phyloP scores from a whole-genome alignment of 176 grass and related monocot genomes.

The Miscanthus lutarioriparius region DNA sequence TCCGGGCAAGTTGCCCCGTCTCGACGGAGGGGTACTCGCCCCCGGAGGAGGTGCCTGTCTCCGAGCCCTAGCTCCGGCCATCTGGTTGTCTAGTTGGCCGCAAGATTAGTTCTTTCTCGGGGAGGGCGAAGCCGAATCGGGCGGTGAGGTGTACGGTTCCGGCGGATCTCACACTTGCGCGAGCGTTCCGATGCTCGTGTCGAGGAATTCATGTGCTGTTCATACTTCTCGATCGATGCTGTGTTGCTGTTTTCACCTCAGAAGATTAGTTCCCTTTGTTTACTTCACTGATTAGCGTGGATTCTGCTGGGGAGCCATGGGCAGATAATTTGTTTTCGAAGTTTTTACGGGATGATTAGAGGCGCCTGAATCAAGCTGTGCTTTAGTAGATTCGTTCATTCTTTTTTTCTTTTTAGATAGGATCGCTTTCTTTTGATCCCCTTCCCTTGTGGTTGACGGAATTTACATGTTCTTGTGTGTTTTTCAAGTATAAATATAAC shows the following conservation, averaged over 20 bases:
- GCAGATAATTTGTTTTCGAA: not conserved
- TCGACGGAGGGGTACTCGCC: conserved; percentile 28
- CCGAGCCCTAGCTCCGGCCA: not conserved
- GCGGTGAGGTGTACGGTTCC: not conserved
- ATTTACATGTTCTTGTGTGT: not conserved
- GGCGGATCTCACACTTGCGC: conserved; percentile 18
- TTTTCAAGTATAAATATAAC: not conserved
- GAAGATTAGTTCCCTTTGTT: not conserved
- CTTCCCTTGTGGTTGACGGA: not conserved
- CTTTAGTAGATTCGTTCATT: not conserved
- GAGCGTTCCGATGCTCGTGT: not conserved
- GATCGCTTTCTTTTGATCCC: not conserved
- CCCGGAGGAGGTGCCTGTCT: conserved; percentile 41
- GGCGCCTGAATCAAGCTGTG: not conserved
- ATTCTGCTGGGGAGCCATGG: not conserved
- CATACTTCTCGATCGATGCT: not conserved
- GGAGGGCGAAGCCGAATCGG: not conserved
- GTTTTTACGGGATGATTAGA: not conserved
- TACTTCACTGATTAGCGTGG: not conserved
- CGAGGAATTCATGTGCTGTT: not conserved
- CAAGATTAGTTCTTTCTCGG: conserved; percentile 20
- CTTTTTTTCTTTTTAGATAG: not conserved
- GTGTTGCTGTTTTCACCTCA: not conserved
- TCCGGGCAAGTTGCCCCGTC: conserved; percentile 34
- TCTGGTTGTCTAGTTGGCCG: not conserved